A percentile compares a stretch with the other conserved stretches of the same genome.
Conservation (phyloP, 257 asterid genomes). For the Linaria vulgaris region DNA sequence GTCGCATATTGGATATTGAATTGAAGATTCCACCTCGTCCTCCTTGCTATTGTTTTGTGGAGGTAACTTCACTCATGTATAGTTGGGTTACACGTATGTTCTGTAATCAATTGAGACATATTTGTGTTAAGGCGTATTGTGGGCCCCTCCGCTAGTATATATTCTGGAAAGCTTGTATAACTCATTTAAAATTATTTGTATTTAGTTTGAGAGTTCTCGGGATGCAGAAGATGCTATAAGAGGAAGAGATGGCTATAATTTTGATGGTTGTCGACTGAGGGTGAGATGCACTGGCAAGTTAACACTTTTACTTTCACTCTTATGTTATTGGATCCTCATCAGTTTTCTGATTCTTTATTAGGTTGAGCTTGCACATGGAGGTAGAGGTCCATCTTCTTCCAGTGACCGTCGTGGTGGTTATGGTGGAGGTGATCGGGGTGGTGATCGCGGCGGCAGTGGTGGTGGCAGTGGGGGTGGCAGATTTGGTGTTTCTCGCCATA, state of each 20-base stretch:
- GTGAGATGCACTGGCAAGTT: slow-evolving; percentile 43
- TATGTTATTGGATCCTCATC: slow-evolving; percentile 40
- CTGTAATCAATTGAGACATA: too few relatives aligned
- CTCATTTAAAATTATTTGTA: slow-evolving; percentile 13
- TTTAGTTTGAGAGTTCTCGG: slow-evolving; percentile 79
- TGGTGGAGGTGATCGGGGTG: slow-evolving; percentile 48
- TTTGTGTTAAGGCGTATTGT: too few relatives aligned
- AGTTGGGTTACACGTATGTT: neutral
- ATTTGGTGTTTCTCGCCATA: slow-evolving; percentile 82
- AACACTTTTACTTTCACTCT: slow-evolving; percentile 21
- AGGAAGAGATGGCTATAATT: slow-evolving; percentile 95
- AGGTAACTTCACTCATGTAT: slow-evolving; percentile 47
- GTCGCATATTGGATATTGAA: slow-evolving; percentile 92
- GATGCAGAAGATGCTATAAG: slow-evolving; percentile 98
- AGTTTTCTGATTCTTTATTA: slow-evolving; percentile 26
- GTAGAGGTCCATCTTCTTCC: slow-evolving; percentile 93
- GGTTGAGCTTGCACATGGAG: slow-evolving; percentile 99
- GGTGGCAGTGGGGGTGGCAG: slow-evolving; percentile 80
- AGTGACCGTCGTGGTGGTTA: slow-evolving; percentile 89
- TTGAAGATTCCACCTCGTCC: slow-evolving; percentile 99
- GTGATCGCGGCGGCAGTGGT: slow-evolving; percentile 22
- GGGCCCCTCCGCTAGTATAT: slow-evolving; percentile 8
- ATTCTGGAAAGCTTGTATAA: slow-evolving; percentile 75
- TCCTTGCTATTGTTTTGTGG: slow-evolving; percentile 95
- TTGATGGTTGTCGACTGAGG: slow-evolving; percentile 95